phyloP scores from a whole-genome alignment of 257 asterid species.

The Lavandula angustifolia region DNA sequence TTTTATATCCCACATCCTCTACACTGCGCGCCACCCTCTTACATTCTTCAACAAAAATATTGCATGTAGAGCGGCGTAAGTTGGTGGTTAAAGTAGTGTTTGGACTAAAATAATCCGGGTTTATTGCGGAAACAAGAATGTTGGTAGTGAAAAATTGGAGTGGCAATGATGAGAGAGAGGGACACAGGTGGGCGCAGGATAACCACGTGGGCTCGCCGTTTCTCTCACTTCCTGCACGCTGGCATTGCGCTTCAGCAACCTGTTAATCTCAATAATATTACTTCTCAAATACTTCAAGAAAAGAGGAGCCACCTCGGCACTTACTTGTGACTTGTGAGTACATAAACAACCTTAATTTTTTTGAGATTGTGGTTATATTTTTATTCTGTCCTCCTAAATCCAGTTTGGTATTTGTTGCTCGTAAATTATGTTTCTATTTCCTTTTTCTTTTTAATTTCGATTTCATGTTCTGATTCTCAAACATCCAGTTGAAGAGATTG shows the following conservation, averaged over 20 bases:
- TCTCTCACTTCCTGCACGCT: slow-evolving; percentile 73
- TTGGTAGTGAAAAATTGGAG: slow-evolving; percentile 32
- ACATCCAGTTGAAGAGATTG: slow-evolving; percentile 8
- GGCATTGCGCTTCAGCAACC: slow-evolving; percentile 41
- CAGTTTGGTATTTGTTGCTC: not conserved
- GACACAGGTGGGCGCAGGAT: slow-evolving; percentile 56
- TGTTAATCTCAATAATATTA: not conserved
- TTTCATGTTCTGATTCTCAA: too few relatives aligned
- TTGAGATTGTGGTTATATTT: slow-evolving; percentile 39
- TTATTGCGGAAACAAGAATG: slow-evolving; percentile 27
- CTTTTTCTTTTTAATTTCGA: not conserved
- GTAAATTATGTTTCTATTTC: too few relatives aligned
- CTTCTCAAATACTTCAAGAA: slow-evolving; percentile 14
- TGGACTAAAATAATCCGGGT: slow-evolving; percentile 44
- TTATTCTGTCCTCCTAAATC: slow-evolving; percentile 26
- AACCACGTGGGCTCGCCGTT: slow-evolving; percentile 71
- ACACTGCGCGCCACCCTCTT: not conserved
- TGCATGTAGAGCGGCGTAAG: slow-evolving; percentile 45
- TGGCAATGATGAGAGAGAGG: slow-evolving; percentile 63
- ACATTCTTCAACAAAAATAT: slow-evolving; percentile 1
- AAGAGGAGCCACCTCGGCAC: slow-evolving; percentile 40
- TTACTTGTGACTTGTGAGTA: slow-evolving; percentile 34
- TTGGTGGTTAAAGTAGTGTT: slow-evolving; percentile 28
- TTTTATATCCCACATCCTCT: not conserved
- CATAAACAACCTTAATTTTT: slow-evolving; percentile 46